Evolutionary conservation across 2,329 filamentous ascomycete species (phyloP).

Genomic region (Exophiala sp.): DNA sequence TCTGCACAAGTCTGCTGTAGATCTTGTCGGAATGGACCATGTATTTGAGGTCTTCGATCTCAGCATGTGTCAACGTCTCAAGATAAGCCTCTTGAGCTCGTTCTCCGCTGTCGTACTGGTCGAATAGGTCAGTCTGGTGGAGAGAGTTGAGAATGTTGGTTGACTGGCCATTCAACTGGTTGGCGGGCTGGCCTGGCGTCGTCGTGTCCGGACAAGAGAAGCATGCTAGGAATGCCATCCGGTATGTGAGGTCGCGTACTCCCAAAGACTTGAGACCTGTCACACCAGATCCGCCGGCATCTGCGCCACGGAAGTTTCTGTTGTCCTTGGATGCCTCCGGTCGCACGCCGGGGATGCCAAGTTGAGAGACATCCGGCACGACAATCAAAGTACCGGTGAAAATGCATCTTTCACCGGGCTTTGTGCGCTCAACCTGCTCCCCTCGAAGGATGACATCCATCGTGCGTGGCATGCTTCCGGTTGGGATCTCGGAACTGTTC

Average conservation of each 20-base stretch:
- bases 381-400: constrained; percentile 96
- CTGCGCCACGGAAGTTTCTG: constrained; percentile 65
- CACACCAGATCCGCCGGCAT: constrained; percentile 77
- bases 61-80: constrained; percentile 72
- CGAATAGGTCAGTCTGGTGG: constrained; percentile 63
- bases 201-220: constrained; percentile 72
- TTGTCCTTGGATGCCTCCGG: constrained; percentile 82
- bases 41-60: constrained; percentile 83
- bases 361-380: constrained; percentile 91
- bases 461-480: constrained; percentile 95
- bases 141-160: constrained; percentile 79
- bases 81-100: constrained; percentile 83
- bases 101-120: constrained; percentile 66
- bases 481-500: constrained; percentile 96
- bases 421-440: constrained; percentile 94
- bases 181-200: constrained; percentile 67
- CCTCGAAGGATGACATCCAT: constrained; percentile 95
- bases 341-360: constrained; percentile 78
- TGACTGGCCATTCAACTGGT: constrained; percentile 64
- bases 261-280: constrained; percentile 85
- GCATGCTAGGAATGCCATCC: constrained; percentile 26
- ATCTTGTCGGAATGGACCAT: constrained; percentile 97
- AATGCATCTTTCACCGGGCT: constrained; percentile 96
- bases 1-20: constrained; percentile 86
- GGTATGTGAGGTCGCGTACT: constrained; percentile 75